Conservation (phyloP, 129 eudicot genomes). For the Lonicera japonica region DNA sequence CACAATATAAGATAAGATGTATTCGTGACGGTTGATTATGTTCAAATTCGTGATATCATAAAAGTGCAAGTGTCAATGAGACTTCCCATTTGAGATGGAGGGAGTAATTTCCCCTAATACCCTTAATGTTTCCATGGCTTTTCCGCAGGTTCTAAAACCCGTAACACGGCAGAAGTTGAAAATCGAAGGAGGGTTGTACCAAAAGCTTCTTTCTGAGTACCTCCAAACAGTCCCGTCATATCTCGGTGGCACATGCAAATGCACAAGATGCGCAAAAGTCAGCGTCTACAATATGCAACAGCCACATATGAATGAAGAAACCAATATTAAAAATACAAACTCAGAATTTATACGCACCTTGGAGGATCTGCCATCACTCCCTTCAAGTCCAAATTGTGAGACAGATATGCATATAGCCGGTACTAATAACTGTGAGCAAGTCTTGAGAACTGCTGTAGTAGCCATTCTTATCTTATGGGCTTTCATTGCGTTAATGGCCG, state of each 20-base stretch:
- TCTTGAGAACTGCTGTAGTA: slow-evolving; percentile 55
- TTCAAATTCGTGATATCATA: too few relatives aligned
- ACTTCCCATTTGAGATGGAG: too few relatives aligned
- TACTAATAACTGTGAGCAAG: slow-evolving; percentile 31
- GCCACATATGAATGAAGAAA: slow-evolving; percentile 15
- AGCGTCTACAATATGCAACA: slow-evolving; percentile 14
- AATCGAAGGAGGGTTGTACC: slow-evolving; percentile 54
- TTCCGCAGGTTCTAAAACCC: slow-evolving; percentile 69
- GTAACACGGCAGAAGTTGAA: slow-evolving; percentile 65
- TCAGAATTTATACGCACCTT: slow-evolving; percentile 6
- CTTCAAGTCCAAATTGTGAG: slow-evolving; percentile 21
- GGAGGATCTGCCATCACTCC: slow-evolving; percentile 25
- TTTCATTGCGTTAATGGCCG: slow-evolving; percentile 59
- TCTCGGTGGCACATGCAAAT: slow-evolving; percentile 78
- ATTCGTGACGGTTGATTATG: too few relatives aligned
- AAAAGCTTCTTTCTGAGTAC: slow-evolving; percentile 48
- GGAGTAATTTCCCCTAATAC: too few relatives aligned
- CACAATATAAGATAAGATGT: too few relatives aligned
- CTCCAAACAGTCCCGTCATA: slow-evolving; percentile 60
- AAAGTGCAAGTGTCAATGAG: too few relatives aligned
- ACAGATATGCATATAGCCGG: slow-evolving; percentile 18
- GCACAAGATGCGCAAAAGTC: slow-evolving; percentile 49
- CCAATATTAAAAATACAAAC: slow-evolving; percentile 14
- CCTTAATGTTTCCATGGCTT: background rate
- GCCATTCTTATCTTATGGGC: slow-evolving; percentile 74